Conservation (phyloP, 2,329 filamentous ascomycete genomes). For the Ascomycota sp. region DNA sequence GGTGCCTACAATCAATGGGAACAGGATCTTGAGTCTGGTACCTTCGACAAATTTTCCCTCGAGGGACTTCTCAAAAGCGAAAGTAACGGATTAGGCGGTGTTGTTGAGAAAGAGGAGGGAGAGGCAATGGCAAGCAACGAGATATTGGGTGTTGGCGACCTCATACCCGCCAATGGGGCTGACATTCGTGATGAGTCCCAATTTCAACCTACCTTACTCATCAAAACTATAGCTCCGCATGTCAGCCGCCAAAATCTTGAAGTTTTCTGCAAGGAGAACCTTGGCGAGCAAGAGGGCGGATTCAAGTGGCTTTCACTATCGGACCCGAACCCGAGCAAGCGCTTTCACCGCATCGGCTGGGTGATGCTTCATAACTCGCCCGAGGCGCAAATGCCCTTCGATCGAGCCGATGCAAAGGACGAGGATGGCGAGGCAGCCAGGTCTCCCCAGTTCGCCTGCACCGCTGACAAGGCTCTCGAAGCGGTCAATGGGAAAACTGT, state of each 20-base stretch:
- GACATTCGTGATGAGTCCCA: constrained; percentile 80
- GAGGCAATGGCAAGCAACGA: constrained; percentile 83
- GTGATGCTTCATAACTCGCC: constrained; percentile 77
- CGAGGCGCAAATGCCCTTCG: constrained; percentile 42
- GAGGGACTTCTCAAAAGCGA: constrained; percentile 90
- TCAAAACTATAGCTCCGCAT: constrained; percentile 94
- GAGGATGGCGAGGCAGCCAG: constrained; percentile 39
- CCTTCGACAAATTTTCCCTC: constrained; percentile 85
- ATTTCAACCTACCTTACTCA: constrained; percentile 76
- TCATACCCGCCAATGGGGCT: constrained; percentile 64
- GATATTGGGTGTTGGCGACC: constrained; percentile 76
- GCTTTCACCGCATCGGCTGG: constrained; percentile 96
- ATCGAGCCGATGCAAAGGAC: constrained; percentile 54
- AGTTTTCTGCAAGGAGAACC: constrained; percentile 80
- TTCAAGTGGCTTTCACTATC: constrained; percentile 93
- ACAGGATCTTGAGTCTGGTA: constrained; percentile 61
- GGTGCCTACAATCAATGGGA: constrained; percentile 74
- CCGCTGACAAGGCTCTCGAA: constrained; percentile 71
- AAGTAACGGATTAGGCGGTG: constrained; percentile 65
- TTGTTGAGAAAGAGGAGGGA: constrained; percentile 87
- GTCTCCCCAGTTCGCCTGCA: constrained; percentile 30
- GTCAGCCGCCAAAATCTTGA: constrained; percentile 89
- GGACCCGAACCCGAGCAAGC: constrained; percentile 90
- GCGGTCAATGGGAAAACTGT: constrained; percentile 97
- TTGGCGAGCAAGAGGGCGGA: constrained; percentile 76